These are phyloP conservation scores for Glaciozyma antarctica DNA, from an alignment of 768 basidiomycete genomes.

Conservation along the genomic window DNA sequence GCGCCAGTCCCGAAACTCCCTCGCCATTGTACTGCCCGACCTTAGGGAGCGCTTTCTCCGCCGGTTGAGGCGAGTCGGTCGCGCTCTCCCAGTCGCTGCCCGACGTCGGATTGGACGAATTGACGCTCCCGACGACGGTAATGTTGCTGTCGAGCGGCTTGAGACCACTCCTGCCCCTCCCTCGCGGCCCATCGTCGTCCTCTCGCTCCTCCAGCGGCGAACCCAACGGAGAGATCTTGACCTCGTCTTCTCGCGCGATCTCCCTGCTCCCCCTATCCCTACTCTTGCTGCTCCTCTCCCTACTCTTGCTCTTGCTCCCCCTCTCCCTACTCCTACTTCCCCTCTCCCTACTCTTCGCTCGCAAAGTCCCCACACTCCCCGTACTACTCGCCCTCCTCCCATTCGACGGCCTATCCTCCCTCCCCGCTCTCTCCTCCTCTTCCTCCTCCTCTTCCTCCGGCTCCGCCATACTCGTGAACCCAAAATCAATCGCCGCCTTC, in stretches of 20 bases:
- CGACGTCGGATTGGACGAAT: neutral
- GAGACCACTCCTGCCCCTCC: neutral
- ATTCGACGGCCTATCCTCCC: neutral
- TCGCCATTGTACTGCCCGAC: constrained; percentile 1
- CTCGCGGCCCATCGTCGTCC: neutral
- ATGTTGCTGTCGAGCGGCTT: neutral
- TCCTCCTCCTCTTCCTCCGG: neutral
- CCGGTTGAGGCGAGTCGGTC: constrained; percentile 23
- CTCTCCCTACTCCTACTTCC: neutral
- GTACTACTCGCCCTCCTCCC: constrained; percentile 9
- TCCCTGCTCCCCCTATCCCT: neutral
- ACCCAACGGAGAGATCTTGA: neutral
- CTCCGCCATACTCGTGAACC: constrained; percentile 19
- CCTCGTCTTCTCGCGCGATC: too few species aligned
- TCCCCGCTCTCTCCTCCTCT: neutral
- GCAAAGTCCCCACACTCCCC: constrained; percentile 14
- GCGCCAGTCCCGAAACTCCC: constrained; percentile 4
- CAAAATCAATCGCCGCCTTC: constrained; percentile 17
- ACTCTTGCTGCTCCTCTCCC: neutral
- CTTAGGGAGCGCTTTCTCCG: constrained; percentile 18
- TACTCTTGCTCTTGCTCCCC: neutral
- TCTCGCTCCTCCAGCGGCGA: neutral
- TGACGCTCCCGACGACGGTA: constrained; percentile 2
- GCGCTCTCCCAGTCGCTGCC: constrained; percentile 24
- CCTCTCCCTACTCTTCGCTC: neutral